phyloP scores from a whole-genome alignment of 257 asterid species.

The Buddleja alternifolia region DNA sequence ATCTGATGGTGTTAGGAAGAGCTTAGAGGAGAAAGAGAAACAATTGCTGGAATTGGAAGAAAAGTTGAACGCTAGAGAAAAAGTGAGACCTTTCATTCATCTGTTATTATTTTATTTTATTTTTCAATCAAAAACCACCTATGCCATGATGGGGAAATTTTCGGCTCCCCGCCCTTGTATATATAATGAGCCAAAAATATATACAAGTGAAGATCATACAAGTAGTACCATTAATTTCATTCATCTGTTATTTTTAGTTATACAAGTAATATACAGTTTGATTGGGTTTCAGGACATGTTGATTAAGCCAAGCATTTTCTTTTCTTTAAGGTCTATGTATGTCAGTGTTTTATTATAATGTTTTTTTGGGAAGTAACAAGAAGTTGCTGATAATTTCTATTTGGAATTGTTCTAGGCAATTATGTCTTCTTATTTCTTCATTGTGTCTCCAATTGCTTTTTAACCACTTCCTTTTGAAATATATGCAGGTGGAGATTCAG shows the following conservation, averaged over 20 bases:
- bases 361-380: conserved; percentile 7
- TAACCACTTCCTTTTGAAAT: conserved; percentile 29
- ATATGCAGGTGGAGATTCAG: conserved; percentile 80
- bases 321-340: conserved; percentile 15
- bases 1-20: conserved; percentile 56
- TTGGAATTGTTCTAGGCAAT: not conserved
- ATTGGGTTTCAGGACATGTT: conserved; percentile 9
- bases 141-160: no score
- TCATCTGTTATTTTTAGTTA: not conserved
- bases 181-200: no score
- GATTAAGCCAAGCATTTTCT: conserved; percentile 1
- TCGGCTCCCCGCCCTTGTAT: no score
- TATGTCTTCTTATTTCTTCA: not conserved
- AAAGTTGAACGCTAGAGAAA: conserved; percentile 68
- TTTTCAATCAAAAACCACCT: no score
- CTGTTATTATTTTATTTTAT: no score
- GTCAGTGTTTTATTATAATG: not conserved
- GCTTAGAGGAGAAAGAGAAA: conserved; percentile 73
- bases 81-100: conserved; percentile 49
- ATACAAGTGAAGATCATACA: no score
- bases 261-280: not conserved
- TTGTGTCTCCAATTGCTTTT: conserved; percentile 22
- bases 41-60: conserved; percentile 73
- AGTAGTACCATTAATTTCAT: no score
- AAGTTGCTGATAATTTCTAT: conserved; percentile 3